Evolutionary conservation across 2,329 filamentous ascomycete genomes (phyloP), one percentile per base, ranked within the genome.

Genomic region (Trichoderma koningii): DNA sequence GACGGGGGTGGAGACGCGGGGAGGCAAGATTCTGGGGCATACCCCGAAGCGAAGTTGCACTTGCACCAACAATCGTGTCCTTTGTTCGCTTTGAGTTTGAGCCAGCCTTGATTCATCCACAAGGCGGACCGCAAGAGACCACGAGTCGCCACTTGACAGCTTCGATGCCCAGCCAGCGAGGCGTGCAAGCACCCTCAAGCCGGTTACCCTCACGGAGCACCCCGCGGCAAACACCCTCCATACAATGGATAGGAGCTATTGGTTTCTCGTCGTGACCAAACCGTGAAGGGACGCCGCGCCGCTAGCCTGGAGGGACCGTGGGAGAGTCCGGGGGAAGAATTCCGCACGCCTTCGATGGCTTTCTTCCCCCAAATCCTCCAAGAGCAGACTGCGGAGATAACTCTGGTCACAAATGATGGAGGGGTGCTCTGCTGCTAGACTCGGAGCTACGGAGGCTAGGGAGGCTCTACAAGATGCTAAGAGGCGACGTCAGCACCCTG

Each of bases 1-100:
- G 10, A 2, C 38, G 38, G n/a, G 19, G 47, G 56, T 60, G 56
- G 56, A 60, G 56, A 51, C 28, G 56, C 55, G 55, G 55, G 42
- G 55, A 52, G 28, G 23, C 26, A 38, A 23, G 26, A 19, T 42
- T 51, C 56, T 28, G 56, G 56, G 56, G 52, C 34, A 38, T 42
- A 55, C 44, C 52, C 19, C 12, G 55, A 59, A 45, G 45, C 56
- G 56, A 51, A 51, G 30, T 41, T n/a, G 30, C 45, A 45, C 45
- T 34, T 42, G 21, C 45, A 51, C 53, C 26, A 30, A 56, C 53
- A 23, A 45, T 52, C 17, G 38, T 56, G 51, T 48, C 28, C 50
- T 50, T 45, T 60, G 17, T 19, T 56, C 34, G 7, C n/a, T 56
- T 51, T 17, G 28, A 34, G 30, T 60, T 51, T 26, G 21, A 42